Base-by-base conservation (phyloP, 441 rosid species). In the Cnidoscolus chayamansa region DNA sequence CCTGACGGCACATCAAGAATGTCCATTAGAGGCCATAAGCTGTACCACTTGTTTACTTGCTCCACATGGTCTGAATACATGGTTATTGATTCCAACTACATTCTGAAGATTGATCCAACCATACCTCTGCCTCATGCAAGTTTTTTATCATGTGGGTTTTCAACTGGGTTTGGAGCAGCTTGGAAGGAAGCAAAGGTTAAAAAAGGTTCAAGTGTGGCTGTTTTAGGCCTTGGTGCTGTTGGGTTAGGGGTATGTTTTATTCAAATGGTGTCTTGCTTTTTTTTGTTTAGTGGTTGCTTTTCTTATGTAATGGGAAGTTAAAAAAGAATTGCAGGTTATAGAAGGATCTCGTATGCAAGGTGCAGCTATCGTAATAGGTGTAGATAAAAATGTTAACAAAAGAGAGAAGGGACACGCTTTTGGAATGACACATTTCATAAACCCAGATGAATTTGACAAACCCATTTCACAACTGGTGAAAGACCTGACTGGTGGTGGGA, bases 221-320 rank as follows among this genome's bases (percentile, higher is more conserved):
- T 88, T 10, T 66, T 91, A 3, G 92, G 95, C 31, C 86, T 91
- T 43, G 93, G 93, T 11, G 77, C 84, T 16, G 92, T 88, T 47
- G 90, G 95, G 20, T 83, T 91, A 3, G 89, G 90, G 86, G 91
- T 85, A 78, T 6, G 40, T 11, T n/a, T 13, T 1, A 1, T 7
- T 56, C 25, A 57, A 43, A 43, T 40, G 11, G 1, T n/a, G 10
- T 17, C 9, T 49, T 1, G 16, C 12, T 2, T 1, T 19, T 57
- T 37, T 19, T 57, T 37, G 10, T 1, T 64, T 56, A 0, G 25
- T 43, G 4, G 19, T 61, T 32, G 19, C 43, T 43, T 3, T 11
- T 25, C 25, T 10, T 63, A 0, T 40, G 66, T 40, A 6, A 37
- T 63, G 30, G 25, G 20, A 9, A 9, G 1, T 7, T 63, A 25